Conservation (phyloP, 2,329 filamentous ascomycete genomes). For the Ophiostoma sp. region DNA sequence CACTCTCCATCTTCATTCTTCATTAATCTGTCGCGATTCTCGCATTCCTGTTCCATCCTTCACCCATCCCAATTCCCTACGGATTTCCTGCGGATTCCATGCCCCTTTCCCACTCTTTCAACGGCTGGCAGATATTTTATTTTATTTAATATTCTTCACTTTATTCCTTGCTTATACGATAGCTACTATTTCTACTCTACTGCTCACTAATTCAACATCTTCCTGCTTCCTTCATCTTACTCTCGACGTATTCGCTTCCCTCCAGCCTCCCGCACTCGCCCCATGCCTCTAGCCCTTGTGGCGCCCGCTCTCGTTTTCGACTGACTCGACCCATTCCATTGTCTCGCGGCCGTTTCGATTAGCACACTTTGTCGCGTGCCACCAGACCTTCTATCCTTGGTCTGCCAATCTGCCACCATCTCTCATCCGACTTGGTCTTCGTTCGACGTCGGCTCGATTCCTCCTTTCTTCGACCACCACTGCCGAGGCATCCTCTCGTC, state of each 20-base stretch:
- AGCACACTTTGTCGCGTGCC: background rate
- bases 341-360: slow-evolving; percentile 3
- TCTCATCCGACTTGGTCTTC: no score
- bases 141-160: background rate
- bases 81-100: background rate
- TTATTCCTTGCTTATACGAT: background rate
- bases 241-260: slow-evolving; percentile 6
- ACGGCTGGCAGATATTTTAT: background rate
- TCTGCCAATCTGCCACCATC: background rate
- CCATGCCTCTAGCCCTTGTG: background rate
- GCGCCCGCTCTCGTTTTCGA: background rate
- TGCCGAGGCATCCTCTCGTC: background rate
- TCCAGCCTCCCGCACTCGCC: background rate
- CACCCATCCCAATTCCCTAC: background rate
- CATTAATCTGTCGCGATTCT: background rate
- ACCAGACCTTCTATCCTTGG: background rate
- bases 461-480: background rate
- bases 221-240: background rate
- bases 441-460: background rate
- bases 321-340: slow-evolving; percentile 7
- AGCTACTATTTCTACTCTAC: background rate
- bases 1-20: background rate
- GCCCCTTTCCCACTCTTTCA: background rate
- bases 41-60: background rate
- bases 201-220: background rate